phyloP scores from a whole-genome alignment of 148 eudicot genomes.

The Oxyria digyna region DNA sequence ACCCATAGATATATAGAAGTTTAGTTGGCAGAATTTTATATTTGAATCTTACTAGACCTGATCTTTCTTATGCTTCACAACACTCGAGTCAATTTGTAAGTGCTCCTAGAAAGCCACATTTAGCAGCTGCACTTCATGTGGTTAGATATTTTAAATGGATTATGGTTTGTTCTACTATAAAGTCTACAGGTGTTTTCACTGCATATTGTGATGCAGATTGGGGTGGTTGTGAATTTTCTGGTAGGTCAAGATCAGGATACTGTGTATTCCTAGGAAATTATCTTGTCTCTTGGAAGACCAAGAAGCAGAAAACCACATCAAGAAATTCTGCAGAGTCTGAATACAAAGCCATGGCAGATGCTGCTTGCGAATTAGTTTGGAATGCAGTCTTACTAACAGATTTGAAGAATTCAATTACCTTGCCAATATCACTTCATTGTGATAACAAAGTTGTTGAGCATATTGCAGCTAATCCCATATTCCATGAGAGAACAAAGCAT shows the following conservation, averaged over 20 bases:
- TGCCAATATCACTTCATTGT: background rate
- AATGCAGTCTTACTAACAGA: background rate
- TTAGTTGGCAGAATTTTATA: background rate
- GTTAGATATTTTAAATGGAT: background rate
- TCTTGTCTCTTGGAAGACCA: too few species aligned
- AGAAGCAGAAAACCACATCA: background rate
- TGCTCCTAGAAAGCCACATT: background rate
- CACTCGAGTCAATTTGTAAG: background rate
- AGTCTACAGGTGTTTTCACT: background rate
- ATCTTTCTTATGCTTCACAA: background rate
- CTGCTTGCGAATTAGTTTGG: background rate
- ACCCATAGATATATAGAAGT: background rate
- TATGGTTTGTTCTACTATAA: background rate
- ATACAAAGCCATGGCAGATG: background rate
- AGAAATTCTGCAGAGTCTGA: background rate
- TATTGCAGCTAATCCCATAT: background rate
- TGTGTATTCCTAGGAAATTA: background rate
- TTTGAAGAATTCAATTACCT: background rate
- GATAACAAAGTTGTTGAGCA: background rate
- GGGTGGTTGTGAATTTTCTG: background rate
- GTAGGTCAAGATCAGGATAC: background rate
- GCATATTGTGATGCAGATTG: background rate
- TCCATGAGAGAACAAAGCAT: conserved; percentile 1
- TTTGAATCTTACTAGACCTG: background rate
- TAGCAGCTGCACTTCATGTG: background rate